phyloP scores from a whole-genome alignment of 306 rosid genomes.

The Sechiopsis laciniata region DNA sequence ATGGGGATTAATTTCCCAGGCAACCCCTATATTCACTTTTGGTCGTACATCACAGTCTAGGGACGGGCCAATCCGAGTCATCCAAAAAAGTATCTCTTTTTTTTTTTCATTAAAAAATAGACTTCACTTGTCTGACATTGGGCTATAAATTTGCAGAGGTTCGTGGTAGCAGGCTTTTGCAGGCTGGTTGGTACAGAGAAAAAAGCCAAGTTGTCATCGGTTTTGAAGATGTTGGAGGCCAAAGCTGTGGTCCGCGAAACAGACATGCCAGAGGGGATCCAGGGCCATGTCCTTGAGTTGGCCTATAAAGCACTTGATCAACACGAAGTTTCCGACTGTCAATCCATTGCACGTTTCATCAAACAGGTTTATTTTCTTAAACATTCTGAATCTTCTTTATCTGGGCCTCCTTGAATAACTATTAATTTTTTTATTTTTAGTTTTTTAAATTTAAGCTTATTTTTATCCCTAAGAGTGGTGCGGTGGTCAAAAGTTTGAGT shows the following conservation, averaged over 20 bases:
- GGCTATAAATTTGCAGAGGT: conserved; percentile 11
- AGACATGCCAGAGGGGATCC: conserved; percentile 50
- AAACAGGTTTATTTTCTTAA: conserved; percentile 41
- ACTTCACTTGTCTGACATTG: neutral
- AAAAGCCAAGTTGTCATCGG: too few species aligned
- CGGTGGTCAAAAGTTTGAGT: too few species aligned
- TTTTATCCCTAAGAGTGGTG: too few species aligned
- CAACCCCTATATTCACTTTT: too few species aligned
- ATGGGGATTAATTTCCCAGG: too few species aligned
- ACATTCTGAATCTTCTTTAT: neutral
- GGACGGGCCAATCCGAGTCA: too few species aligned
- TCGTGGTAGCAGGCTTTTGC: neutral
- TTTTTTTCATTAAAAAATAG: too few species aligned
- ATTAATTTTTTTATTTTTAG: too few species aligned
- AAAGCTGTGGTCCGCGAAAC: conserved; percentile 58
- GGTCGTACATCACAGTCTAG: too few species aligned
- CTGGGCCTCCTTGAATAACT: too few species aligned
- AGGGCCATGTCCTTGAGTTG: conserved; percentile 48
- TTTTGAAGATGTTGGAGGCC: conserved; percentile 56
- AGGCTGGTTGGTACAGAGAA: neutral
- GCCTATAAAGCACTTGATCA: conserved; percentile 63
- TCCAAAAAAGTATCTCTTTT: too few species aligned
- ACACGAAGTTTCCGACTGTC: conserved; percentile 53
- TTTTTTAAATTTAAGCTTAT: too few species aligned
- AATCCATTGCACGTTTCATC: conserved; percentile 52